Conservation (phyloP, 2,329 filamentous ascomycete genomes). For the Colletotrichum truncatum region DNA sequence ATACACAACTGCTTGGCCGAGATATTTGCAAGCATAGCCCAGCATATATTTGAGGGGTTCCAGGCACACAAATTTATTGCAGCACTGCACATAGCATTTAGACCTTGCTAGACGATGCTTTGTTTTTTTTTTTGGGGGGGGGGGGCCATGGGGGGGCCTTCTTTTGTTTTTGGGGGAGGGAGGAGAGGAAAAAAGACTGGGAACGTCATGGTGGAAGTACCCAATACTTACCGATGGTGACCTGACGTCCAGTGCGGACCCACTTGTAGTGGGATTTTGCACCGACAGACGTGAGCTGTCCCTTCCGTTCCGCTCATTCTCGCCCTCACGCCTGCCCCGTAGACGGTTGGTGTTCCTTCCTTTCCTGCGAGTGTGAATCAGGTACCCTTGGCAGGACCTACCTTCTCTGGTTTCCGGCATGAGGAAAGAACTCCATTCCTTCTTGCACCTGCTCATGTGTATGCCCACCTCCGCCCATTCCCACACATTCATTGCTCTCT, state of each 20-base stretch:
- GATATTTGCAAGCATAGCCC: not conserved
- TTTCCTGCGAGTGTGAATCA: not conserved
- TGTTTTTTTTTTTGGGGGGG: too few species aligned
- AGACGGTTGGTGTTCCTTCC: not conserved
- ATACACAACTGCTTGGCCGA: not conserved
- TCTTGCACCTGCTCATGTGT: not conserved
- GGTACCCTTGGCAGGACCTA: slow-evolving; percentile 13
- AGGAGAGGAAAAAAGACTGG: not conserved
- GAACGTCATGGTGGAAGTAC: slow-evolving; percentile 22
- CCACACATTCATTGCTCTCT: not conserved
- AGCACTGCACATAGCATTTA: not conserved
- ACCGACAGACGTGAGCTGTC: slow-evolving; percentile 32
- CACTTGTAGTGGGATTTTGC: slow-evolving; percentile 34
- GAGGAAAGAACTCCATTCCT: not conserved
- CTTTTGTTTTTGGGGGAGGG: not conserved
- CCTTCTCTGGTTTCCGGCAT: not conserved
- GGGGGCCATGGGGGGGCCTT: too few species aligned
- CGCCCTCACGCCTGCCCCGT: slow-evolving; percentile 25
- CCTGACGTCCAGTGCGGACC: slow-evolving; percentile 31
- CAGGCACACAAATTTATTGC: not conserved
- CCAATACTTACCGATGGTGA: slow-evolving; percentile 7
- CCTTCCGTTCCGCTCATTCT: slow-evolving; percentile 32
- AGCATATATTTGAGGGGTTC: not conserved
- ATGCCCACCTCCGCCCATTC: not conserved
- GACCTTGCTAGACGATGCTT: not conserved